These are phyloP conservation scores for Pichia sp. DNA, from an alignment of 1,139 yeast genomes.

Conservation along the genomic window DNA sequence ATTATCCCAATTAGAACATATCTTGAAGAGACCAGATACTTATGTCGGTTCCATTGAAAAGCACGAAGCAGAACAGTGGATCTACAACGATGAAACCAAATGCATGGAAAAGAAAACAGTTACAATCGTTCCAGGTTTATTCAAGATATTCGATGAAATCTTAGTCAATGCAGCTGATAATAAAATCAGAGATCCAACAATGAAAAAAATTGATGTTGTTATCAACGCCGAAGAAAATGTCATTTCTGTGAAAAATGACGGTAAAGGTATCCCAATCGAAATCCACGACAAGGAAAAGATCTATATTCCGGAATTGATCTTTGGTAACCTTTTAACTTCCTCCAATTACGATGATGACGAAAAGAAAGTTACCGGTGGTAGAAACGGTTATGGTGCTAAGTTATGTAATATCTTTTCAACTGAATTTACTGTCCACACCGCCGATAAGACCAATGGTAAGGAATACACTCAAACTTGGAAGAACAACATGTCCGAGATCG, in stretches of 20 bases:
- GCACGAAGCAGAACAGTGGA: constrained; percentile 83
- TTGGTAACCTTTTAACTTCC: constrained; percentile 93
- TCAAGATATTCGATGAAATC: constrained; percentile 96
- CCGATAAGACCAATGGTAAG: constrained; percentile 64
- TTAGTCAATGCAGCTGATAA: constrained; percentile 98
- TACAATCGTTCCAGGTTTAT: constrained; percentile 89
- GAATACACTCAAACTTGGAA: constrained; percentile 83
- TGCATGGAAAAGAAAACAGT: constrained; percentile 73
- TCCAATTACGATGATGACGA: constrained; percentile 95
- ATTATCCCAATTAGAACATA: constrained; percentile 93
- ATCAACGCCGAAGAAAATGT: constrained; percentile 74
- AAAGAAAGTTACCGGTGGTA: constrained; percentile 97
- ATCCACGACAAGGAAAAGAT: constrained; percentile 90
- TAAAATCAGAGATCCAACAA: constrained; percentile 89
- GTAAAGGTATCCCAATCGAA: constrained; percentile 94
- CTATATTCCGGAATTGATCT: constrained; percentile 94
- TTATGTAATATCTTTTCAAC: constrained; percentile 91
- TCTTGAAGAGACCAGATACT: constrained; percentile 95
- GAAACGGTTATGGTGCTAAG: constrained; percentile 99
- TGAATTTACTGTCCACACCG: constrained; percentile 85
- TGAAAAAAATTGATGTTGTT: constrained; percentile 80
- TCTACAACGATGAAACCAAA: constrained; percentile 66
- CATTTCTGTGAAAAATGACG: constrained; percentile 87
- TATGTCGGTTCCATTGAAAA: constrained; percentile 94
- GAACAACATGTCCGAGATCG: constrained; percentile 77